A percentile compares a stretch with the other conserved stretches of the same genome.
Evolutionary conservation across 169 alveolate species (phyloP).

Genomic region (Cryptosporidium parvum): DNA sequence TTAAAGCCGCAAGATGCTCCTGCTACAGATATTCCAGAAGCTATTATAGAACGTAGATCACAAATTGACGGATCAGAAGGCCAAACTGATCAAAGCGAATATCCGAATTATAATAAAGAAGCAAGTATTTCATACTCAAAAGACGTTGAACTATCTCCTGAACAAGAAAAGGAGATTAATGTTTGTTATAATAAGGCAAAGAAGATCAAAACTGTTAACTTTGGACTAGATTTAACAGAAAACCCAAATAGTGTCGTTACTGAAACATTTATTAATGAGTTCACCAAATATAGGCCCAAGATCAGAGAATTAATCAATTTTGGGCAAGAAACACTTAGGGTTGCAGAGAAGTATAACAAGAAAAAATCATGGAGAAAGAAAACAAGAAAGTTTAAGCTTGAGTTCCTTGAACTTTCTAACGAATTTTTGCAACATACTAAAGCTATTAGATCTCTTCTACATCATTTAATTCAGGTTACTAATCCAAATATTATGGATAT

Average conservation of each 20-base stretch:
- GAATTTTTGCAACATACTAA: constrained; percentile 36
- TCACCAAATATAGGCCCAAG: constrained; percentile 21
- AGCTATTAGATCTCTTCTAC: constrained; percentile 32
- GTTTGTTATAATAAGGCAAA: constrained; percentile 41
- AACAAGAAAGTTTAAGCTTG: constrained; percentile 42
- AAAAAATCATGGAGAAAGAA: constrained; percentile 69
- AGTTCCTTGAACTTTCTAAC: constrained; percentile 17
- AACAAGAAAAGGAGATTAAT: constrained; percentile 38
- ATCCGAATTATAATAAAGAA: neutral
- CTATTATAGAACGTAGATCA: constrained; percentile 8
- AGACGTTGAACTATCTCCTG: constrained; percentile 46
- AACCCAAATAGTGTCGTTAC: constrained; percentile 14
- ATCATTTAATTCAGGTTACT: constrained; percentile 25
- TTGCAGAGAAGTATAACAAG: constrained; percentile 49
- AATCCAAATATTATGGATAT: constrained; percentile 14
- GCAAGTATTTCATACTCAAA: constrained; percentile 27
- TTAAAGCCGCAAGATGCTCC: constrained; percentile 9
- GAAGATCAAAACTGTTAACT: constrained; percentile 40
- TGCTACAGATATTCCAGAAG: neutral
- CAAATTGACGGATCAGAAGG: neutral
- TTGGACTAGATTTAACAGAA: constrained; percentile 47
- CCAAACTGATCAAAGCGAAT: neutral
- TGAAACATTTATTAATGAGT: constrained; percentile 17
- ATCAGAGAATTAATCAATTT: constrained; percentile 29
- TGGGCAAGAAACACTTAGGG: constrained; percentile 42